Base-by-base conservation (phyloP, 225 moss, liverwort and hornwort species). In the Physcomitrellopsis africana region DNA sequence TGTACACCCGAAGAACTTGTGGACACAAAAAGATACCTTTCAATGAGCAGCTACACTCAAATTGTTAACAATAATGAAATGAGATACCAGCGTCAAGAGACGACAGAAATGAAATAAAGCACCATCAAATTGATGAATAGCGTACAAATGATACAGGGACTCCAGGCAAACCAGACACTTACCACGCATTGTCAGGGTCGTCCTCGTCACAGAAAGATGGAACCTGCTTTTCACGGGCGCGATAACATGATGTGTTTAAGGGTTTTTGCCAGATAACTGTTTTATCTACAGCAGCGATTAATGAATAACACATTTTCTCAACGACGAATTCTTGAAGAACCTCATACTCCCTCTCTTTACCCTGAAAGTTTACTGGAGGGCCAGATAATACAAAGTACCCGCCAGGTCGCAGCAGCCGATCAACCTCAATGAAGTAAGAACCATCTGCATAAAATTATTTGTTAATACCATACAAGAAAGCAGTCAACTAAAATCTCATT, bases 291-390 rank as follows among this genome's bases (percentile, higher is more conserved):
- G 41, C 27, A 65, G 49, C 47, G 3, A 88, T 68, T 43, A 15
- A 11, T 45, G 11, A 0, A 46, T 83, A 89, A 67, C 86, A 89
- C 77, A 85, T 82, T 58, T 76, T 85, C 72, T 78, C 80, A 41
- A 32, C 75, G 11, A 88, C 55, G 24, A 82, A 11, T 49, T 82
- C 87, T 24, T 82, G 85, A 37, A 88, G 80, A 46, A 58, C 41
- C 60, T 88, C 87, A 19, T 69, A 85, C 32, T 88, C 87, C 57
- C 67, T 82, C 76, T 88, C 85, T 78, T 88, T 88, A 29, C 88
- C 85, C 15, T 41, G 51, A 65, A 72, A 78, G 59, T 87, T 82
- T 62, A 89, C 86, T 0, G 90, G 87, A 43, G 90, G 87, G 29
- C 87, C 85, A 51, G 83, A 90, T 29, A 78, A 57, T 12, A 86